phyloP scores from a whole-genome alignment of 192 early-diverging fungal species.

The Umbelopsis vinacea region DNA sequence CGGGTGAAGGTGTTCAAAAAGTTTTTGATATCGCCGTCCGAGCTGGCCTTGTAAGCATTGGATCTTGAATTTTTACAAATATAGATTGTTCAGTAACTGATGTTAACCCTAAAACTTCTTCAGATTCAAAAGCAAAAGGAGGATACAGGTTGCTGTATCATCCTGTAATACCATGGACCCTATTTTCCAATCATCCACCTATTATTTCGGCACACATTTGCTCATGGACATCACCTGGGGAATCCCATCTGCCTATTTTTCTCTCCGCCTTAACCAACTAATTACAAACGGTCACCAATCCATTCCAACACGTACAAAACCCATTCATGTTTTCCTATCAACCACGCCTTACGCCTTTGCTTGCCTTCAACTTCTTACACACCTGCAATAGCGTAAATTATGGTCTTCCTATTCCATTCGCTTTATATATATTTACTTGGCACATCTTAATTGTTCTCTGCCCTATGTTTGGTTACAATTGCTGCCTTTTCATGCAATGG shows the following conservation, averaged over 20 bases:
- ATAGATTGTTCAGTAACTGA: too few species aligned
- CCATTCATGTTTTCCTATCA: too few species aligned
- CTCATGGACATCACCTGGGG: neutral
- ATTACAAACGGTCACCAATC: neutral
- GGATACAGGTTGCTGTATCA: slow-evolving; percentile 19
- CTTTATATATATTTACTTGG: too few species aligned
- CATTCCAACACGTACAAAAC: too few species aligned
- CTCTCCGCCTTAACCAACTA: neutral
- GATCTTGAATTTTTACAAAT: too few species aligned
- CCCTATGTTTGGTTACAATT: too few species aligned
- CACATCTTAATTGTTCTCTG: too few species aligned
- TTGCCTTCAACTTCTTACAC: too few species aligned
- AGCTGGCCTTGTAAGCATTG: slow-evolving; percentile 61
- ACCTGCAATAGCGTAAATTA: too few species aligned
- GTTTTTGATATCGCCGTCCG: slow-evolving; percentile 84
- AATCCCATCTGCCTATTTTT: neutral
- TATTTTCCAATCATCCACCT: neutral
- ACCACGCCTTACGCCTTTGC: too few species aligned
- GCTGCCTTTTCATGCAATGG: too few species aligned
- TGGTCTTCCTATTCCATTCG: too few species aligned
- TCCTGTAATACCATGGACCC: slow-evolving; percentile 3
- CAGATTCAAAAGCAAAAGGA: slow-evolving; percentile 21
- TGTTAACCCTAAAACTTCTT: neutral
- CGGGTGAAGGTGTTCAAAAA: slow-evolving; percentile 75
- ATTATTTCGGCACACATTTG: neutral